These are phyloP conservation scores for Fusarium phyllophilum DNA, from an alignment of 2,329 filamentous ascomycete genomes.

Conservation along the genomic window DNA sequence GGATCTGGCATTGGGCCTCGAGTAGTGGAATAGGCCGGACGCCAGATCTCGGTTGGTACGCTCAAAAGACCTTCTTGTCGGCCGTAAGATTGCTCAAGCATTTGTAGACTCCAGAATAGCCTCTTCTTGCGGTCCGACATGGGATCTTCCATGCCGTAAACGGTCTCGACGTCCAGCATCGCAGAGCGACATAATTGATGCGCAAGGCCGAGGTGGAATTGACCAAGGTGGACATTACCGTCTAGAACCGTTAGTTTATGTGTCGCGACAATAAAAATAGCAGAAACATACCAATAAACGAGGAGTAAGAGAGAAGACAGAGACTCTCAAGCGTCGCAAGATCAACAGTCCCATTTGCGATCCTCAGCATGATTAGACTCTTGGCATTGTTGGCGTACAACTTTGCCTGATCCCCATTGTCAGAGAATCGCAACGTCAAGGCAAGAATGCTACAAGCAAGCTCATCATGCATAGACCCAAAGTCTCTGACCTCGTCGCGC, in stretches of 20 bases:
- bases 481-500: conserved; percentile 52
- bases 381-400: conserved; percentile 53
- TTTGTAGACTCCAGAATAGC: conserved; percentile 62
- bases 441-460: conserved; percentile 55
- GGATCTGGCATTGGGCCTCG: conserved; percentile 41
- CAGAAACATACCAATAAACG: conserved; percentile 57
- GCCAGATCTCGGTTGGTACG: conserved; percentile 54
- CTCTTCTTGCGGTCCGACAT: conserved; percentile 57
- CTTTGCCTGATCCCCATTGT: conserved; percentile 48
- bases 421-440: conserved; percentile 53
- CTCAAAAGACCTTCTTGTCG: conserved; percentile 57
- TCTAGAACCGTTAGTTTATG: conserved; percentile 47
- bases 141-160: conserved; percentile 51
- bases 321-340: conserved; percentile 61
- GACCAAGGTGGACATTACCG: conserved; percentile 59
- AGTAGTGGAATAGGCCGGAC: conserved; percentile 47
- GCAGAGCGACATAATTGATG: conserved; percentile 62
- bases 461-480: conserved; percentile 51
- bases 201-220: conserved; percentile 61
- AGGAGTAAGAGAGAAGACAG: conserved; percentile 60
- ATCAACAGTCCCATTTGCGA: conserved; percentile 61
- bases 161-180: conserved; percentile 56
- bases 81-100: conserved; percentile 61
- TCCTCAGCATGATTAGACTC: conserved; percentile 58
- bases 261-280: neutral